Evolutionary conservation across 2,329 filamentous ascomycete genomes (phyloP).

Genomic region (Chalaropsis ovoidea): DNA sequence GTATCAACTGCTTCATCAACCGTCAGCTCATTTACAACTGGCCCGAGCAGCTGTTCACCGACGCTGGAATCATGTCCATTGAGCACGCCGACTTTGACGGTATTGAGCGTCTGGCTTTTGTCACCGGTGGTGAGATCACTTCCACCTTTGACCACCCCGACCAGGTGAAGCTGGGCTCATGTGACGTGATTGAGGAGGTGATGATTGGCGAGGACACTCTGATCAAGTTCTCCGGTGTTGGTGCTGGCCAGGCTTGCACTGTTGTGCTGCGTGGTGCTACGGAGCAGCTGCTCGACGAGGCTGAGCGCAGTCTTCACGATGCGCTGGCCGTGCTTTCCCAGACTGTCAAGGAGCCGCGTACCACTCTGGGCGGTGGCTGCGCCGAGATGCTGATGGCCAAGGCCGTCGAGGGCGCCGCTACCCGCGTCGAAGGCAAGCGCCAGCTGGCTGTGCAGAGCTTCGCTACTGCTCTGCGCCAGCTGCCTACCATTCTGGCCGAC

Average conservation of each 20-base stretch:
- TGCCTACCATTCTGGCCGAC: slow-evolving; percentile 93
- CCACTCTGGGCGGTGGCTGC: slow-evolving; percentile 88
- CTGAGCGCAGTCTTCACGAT: slow-evolving; percentile 91
- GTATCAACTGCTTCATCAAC: slow-evolving; percentile 99
- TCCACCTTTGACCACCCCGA: slow-evolving; percentile 98
- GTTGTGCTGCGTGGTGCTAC: slow-evolving; percentile 93
- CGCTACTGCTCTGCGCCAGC: slow-evolving; percentile 75
- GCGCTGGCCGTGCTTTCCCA: slow-evolving; percentile 92
- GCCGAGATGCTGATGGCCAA: slow-evolving; percentile 99
- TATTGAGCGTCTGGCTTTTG: slow-evolving; percentile 85
- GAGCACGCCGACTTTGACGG: slow-evolving; percentile 99
- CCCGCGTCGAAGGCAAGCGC: slow-evolving; percentile 93
- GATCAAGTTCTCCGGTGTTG: slow-evolving; percentile 94
- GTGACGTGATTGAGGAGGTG: slow-evolving; percentile 92
- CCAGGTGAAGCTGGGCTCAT: slow-evolving; percentile 89
- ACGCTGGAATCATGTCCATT: slow-evolving; percentile 95
- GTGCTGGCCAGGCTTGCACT: slow-evolving; percentile 87
- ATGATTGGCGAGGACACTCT: slow-evolving; percentile 97
- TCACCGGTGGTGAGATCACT: slow-evolving; percentile 93
- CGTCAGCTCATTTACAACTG: slow-evolving; percentile 99
- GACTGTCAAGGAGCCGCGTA: slow-evolving; percentile 87
- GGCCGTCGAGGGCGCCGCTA: slow-evolving; percentile 85
- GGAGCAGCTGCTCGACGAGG: slow-evolving; percentile 92
- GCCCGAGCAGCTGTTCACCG: slow-evolving; percentile 97
- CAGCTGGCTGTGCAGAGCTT: slow-evolving; percentile 88